Conservation (phyloP, 2,329 filamentous ascomycete genomes). For the Leptosphaerulina australis region DNA sequence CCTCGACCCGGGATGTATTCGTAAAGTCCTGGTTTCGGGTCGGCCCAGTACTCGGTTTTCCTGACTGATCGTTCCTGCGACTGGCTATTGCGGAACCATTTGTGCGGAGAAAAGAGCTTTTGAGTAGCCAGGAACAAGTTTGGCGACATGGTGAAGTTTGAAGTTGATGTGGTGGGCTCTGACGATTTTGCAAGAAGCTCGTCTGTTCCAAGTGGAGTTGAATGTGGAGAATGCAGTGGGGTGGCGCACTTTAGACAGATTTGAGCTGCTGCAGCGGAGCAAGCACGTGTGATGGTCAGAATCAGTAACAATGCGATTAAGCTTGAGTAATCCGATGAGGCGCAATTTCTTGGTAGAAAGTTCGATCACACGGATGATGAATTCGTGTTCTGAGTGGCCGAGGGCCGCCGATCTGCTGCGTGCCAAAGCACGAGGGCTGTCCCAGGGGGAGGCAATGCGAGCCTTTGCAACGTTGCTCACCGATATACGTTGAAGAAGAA, state of each 20-base stretch:
- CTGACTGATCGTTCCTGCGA: slow-evolving; percentile 47
- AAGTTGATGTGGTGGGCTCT: slow-evolving; percentile 1
- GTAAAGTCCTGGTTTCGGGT: slow-evolving; percentile 57
- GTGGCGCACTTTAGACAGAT: slow-evolving; percentile 10
- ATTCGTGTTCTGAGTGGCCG: slow-evolving; percentile 26
- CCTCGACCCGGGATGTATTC: slow-evolving; percentile 58
- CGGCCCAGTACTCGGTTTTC: slow-evolving; percentile 56
- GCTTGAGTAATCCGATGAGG: slow-evolving; percentile 16
- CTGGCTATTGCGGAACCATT: slow-evolving; percentile 55
- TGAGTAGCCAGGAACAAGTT: slow-evolving; percentile 59
- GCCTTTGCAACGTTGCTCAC: slow-evolving; percentile 25
- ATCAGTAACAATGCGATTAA: slow-evolving; percentile 1
- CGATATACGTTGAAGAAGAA: slow-evolving; percentile 17
- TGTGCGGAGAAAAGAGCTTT: slow-evolving; percentile 55
- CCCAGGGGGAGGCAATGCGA: slow-evolving; percentile 26
- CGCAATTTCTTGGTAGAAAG: slow-evolving; percentile 18
- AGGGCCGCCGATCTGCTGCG: slow-evolving; percentile 30
- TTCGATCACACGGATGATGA: slow-evolving; percentile 20
- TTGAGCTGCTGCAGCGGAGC: slow-evolving; percentile 11
- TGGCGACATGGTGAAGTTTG: slow-evolving; percentile 52
- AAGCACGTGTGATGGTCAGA: slow-evolving; percentile 23
- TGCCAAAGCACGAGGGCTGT: slow-evolving; percentile 39
- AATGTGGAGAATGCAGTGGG: slow-evolving; percentile 15
- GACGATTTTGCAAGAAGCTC: neutral
- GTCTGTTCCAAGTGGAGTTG: slow-evolving; percentile 12